Evolutionary conservation across 768 basidiomycete species (phyloP).

Genomic region (Coprinopsis strossmayeri): DNA sequence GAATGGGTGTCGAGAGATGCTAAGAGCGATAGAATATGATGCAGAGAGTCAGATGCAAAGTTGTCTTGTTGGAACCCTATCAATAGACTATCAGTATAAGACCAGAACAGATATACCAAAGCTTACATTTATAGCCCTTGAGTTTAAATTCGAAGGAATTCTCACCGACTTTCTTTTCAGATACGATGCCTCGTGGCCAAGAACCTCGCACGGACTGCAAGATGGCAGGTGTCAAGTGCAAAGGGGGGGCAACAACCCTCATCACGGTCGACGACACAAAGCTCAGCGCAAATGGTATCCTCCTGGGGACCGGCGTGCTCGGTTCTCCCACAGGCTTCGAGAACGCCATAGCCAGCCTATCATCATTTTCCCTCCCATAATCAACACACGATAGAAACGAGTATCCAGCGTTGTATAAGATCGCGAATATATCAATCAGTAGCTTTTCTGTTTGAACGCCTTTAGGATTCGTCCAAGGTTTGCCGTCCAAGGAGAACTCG

Average conservation of each 20-base stretch:
- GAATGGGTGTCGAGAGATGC: constrained; percentile 61
- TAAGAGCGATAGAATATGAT: constrained; percentile 62
- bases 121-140: constrained; percentile 72
- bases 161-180: constrained; percentile 69
- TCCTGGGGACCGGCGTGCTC: constrained; percentile 22
- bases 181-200: constrained; percentile 76
- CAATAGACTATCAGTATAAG: no score
- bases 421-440: constrained; percentile 56
- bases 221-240: constrained; percentile 72
- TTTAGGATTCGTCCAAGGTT: constrained; percentile 71
- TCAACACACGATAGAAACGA: constrained; percentile 62
- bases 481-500: constrained; percentile 62
- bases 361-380: constrained; percentile 73
- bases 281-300: constrained; percentile 63
- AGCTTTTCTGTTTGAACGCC: constrained; percentile 60
- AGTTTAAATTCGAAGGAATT: constrained; percentile 75
- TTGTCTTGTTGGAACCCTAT: constrained; percentile 76
- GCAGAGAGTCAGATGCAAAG: constrained; percentile 66
- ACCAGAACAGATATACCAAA: no score
- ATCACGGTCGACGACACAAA: constrained; percentile 62
- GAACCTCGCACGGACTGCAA: constrained; percentile 71
- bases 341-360: constrained; percentile 66
- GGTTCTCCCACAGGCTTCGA: constrained; percentile 41
- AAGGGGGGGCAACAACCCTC: constrained; percentile 72
- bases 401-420: constrained; percentile 59